These are phyloP conservation scores for Globisporangium cylindrosporum DNA, from an alignment of 352 stramenopile genomes.

Conservation along the genomic window DNA sequence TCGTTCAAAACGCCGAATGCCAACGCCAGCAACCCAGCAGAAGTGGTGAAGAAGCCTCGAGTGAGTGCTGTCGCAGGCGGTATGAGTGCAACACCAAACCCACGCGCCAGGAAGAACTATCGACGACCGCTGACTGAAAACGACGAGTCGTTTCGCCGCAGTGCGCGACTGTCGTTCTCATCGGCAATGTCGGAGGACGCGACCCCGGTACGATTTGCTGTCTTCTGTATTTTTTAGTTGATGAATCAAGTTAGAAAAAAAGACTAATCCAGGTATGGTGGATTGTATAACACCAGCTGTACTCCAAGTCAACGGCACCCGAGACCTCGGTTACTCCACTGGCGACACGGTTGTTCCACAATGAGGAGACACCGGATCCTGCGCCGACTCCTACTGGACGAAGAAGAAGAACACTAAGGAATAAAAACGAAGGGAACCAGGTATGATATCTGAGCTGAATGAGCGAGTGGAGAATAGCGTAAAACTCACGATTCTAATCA, in stretches of 20 bases:
- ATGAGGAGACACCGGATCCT: slow-evolving; percentile 11
- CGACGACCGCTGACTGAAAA: slow-evolving; percentile 53
- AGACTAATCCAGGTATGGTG: not conserved
- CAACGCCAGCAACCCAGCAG: slow-evolving; percentile 22
- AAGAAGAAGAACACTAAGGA: not conserved
- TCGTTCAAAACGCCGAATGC: slow-evolving; percentile 35
- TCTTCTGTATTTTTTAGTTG: not conserved
- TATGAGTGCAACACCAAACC: slow-evolving; percentile 30
- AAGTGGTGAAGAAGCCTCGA: slow-evolving; percentile 57
- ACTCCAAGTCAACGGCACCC: not conserved
- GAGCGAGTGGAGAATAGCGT: too few species aligned
- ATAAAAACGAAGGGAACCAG: slow-evolving; percentile 6
- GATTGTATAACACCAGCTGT: not conserved
- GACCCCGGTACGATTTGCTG: slow-evolving; percentile 34
- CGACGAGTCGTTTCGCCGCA: slow-evolving; percentile 46
- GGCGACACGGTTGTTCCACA: slow-evolving; percentile 20
- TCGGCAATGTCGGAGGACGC: slow-evolving; percentile 50
- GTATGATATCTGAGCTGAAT: not conserved
- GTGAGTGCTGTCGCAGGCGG: slow-evolving; percentile 25
- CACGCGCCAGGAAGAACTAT: slow-evolving; percentile 35
- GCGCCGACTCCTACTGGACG: not conserved
- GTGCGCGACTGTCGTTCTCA: slow-evolving; percentile 62
- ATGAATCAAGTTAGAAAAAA: not conserved
- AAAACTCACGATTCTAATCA: not conserved
- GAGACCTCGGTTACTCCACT: slow-evolving; percentile 10